Evolutionary conservation across 768 basidiomycete species (phyloP).

Genomic region (Boletus sp.): DNA sequence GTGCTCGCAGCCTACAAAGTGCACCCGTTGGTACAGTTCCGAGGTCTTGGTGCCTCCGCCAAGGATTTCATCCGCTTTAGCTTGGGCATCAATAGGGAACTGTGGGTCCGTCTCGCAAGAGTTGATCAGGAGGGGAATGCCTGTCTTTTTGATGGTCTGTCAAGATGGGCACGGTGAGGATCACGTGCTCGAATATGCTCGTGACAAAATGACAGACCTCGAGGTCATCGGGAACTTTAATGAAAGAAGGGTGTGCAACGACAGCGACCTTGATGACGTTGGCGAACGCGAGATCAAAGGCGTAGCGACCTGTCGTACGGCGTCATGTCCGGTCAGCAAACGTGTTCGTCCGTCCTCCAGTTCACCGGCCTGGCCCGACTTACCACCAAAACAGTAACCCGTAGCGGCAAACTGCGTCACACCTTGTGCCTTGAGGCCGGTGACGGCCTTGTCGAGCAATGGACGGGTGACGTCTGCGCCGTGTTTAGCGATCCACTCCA

Average conservation of each 20-base stretch:
- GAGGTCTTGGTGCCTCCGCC: slow-evolving; percentile 44
- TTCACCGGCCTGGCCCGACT: slow-evolving; percentile 4
- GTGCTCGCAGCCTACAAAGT: slow-evolving; percentile 43
- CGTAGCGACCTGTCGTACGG: slow-evolving; percentile 11
- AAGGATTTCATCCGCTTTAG: slow-evolving; percentile 49
- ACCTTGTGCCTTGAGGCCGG: slow-evolving; percentile 56
- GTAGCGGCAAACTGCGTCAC: slow-evolving; percentile 56
- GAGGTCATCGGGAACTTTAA: slow-evolving; percentile 58
- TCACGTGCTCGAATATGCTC: neutral
- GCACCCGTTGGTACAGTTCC: slow-evolving; percentile 34
- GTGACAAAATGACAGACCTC: slow-evolving; percentile 39
- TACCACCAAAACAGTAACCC: slow-evolving; percentile 72
- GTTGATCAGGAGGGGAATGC: slow-evolving; percentile 66
- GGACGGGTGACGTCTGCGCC: slow-evolving; percentile 42
- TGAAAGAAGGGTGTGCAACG: slow-evolving; percentile 61
- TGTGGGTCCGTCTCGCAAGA: slow-evolving; percentile 51
- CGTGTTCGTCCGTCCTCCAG: neutral
- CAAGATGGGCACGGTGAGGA: neutral
- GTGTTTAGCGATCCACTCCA: slow-evolving; percentile 44
- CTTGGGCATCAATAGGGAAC: slow-evolving; percentile 49
- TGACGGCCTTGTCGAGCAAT: slow-evolving; percentile 48
- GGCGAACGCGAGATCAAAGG: slow-evolving; percentile 62
- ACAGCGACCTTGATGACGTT: slow-evolving; percentile 47
- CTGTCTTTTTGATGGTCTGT: slow-evolving; percentile 49
- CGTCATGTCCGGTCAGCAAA: neutral